These are phyloP conservation scores for Bretschneidera sinensis DNA, from an alignment of 345 rosid species.

Conservation along the genomic window DNA sequence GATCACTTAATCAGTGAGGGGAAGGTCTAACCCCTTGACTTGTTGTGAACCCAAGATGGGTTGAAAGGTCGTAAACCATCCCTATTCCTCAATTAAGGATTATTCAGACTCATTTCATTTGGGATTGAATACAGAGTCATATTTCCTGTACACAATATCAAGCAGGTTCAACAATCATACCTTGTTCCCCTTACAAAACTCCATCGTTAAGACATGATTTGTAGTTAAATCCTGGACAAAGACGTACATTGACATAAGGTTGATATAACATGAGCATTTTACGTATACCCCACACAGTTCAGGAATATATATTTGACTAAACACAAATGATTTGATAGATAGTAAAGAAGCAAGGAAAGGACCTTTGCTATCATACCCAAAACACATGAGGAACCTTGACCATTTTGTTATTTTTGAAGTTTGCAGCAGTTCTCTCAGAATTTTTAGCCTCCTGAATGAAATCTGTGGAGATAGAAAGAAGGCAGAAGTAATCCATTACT, in stretches of 20 bases:
- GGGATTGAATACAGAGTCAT: too few species aligned
- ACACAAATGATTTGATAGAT: slow-evolving; percentile 5
- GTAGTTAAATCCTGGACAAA: slow-evolving; percentile 65
- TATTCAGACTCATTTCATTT: too few species aligned
- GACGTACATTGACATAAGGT: neutral
- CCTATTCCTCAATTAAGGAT: too few species aligned
- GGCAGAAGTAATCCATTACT: neutral
- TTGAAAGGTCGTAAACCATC: too few species aligned
- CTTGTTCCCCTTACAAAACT: slow-evolving; percentile 74
- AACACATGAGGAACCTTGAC: slow-evolving; percentile 57
- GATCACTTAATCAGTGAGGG: too few species aligned
- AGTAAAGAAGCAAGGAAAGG: neutral
- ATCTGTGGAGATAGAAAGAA: slow-evolving; percentile 39
- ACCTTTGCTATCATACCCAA: slow-evolving; percentile 47
- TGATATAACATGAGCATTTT: slow-evolving; percentile 5
- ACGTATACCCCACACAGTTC: neutral
- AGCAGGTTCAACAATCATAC: slow-evolving; percentile 31
- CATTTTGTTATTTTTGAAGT: slow-evolving; percentile 50
- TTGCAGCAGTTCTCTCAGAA: slow-evolving; percentile 62
- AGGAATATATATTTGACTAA: neutral
- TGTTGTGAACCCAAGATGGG: too few species aligned
- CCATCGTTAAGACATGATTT: slow-evolving; percentile 73
- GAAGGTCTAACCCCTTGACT: too few species aligned
- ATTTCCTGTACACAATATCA: neutral
- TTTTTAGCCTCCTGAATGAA: slow-evolving; percentile 81